A percentile compares a stretch with the other conserved stretches of the same genome.
Conservation (phyloP, 2,329 filamentous ascomycete species). For the Bipolaris cookei region DNA sequence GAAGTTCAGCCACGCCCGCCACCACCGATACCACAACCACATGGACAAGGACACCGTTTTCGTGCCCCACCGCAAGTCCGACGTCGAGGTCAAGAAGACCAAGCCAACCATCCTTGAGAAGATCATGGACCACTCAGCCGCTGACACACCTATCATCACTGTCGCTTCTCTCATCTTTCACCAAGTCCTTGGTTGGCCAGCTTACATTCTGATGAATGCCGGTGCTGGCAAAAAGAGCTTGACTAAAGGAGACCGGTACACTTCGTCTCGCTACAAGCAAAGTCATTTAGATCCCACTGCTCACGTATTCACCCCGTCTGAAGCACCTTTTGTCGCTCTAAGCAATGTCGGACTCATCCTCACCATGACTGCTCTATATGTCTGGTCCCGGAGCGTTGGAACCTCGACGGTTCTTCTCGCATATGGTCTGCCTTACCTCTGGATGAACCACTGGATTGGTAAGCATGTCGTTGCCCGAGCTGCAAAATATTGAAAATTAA, state of each 20-base stretch:
- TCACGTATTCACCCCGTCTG: conserved; percentile 23
- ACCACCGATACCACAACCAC: conserved; percentile 14
- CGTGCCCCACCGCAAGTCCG: conserved; percentile 39
- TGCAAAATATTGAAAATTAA: neutral
- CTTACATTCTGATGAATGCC: conserved; percentile 67
- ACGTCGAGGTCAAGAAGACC: conserved; percentile 7
- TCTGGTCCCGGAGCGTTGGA: conserved; percentile 61
- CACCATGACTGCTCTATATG: conserved; percentile 56
- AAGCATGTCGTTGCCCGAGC: conserved; percentile 1
- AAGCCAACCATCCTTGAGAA: conserved; percentile 19
- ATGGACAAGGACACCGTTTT: conserved; percentile 40
- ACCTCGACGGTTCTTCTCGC: conserved; percentile 63
- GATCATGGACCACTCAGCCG: conserved; percentile 51
- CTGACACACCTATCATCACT: conserved; percentile 67
- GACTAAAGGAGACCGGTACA: conserved; percentile 14
- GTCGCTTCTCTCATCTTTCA: conserved; percentile 64
- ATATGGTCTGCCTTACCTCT: conserved; percentile 70
- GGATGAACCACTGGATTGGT: conserved; percentile 72
- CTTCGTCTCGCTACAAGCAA: conserved; percentile 24
- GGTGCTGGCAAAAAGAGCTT: conserved; percentile 30
- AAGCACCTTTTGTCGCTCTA: conserved; percentile 27
- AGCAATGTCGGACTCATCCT: conserved; percentile 28
- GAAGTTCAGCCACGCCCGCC: conserved; percentile 16
- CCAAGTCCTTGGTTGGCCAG: conserved; percentile 69
- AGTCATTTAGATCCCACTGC: conserved; percentile 30